Evolutionary conservation across 768 basidiomycete genomes (phyloP), one percentile per base, ranked within the genome.

Genomic region (Boletus edulis): DNA sequence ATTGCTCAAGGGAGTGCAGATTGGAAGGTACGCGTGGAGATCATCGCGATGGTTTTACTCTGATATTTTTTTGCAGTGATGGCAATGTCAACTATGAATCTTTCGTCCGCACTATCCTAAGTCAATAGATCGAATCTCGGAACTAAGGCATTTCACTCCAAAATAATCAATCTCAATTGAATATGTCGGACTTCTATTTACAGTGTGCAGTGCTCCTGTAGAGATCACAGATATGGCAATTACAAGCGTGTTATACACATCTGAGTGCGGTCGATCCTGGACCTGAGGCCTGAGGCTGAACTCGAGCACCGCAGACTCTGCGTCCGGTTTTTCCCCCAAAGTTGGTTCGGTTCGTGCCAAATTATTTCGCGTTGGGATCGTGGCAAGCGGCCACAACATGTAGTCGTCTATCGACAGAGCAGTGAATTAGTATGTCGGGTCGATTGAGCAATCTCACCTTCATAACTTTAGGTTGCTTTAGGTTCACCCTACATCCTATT

Each of bases 31-130:
- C 77, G 86, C 84, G n/a, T n/a, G 17, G 15, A 38, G 3, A 22
- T 40, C n/a, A 8, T 32, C 22, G 27, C 27, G 5, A 46, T 0
- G n/a, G 20, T 41, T 41, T 20, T 44, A 17, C 8, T 46, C 47
- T 62, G 45, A 55, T 54, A 10, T 32, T 32, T 31, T 31, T 18
- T 40, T 44, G 5, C 66, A 97, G 95, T 22, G 95, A 98, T 67
- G 96, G 96, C 14, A 97, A 96, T 63, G 86, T 98, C 68, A 96
- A 98, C 74, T 98, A 98, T 70, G 94, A 96, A 72, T 93, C 91
- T 3, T 97, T 98, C 65, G 94, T 97, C 46, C 86, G 94, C 72
- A 93, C 91, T 18, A 94, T 98, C 63, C 83, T 96, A 49, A 90
- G 85, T 66, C 93, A 94, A 80, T 94, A 75, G 72, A 42, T 49